Base-by-base conservation (phyloP, 352 stramenopile species). In the Plasmopara muralis region DNA sequence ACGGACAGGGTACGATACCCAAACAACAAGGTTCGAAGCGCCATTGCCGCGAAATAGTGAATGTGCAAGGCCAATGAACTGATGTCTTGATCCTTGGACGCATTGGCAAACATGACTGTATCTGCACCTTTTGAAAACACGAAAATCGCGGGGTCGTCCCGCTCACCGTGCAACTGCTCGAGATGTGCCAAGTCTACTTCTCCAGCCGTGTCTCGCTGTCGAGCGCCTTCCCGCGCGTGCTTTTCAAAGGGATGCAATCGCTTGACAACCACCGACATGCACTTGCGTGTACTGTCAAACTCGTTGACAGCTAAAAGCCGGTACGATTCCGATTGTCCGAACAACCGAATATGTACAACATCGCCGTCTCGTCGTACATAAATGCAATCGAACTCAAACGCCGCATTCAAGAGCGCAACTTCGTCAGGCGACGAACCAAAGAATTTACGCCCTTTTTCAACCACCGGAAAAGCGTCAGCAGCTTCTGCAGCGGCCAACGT, bases 81-180 rank as follows among this genome's bases (percentile, higher is more conserved):
- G 18, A 89, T 84, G 46, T 89, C 81, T 47, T 88, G 75, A 8
- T 73, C 66, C 30, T 83, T 85, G 30, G 62, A 65, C 4, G 75
- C 74, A 39, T 86, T 88, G 0, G 70, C 72, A 38, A 96, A 95
- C 85, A 96, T 95, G 5, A 95, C 67, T 0, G 81, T 95, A 55
- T 96, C 88, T 9, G 87, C 83, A 7, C 88, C 88, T 61, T 97
- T 96, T 13, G 72, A 87, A 41, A 92, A 95, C 0, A 94, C 66
- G 2, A 88, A 67, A 13, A 93, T 75, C 4, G 85, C 77, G 13
- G 83, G 70, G 0, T 79, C 57, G 37, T 74, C 48, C 1, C 4
- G 60, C 0, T 60, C 61, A n/a, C 55, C 47, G 8, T 14, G 52
- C 2, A 65, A 38, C 13, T 52, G 42, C 3, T 74, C 48, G 0